Evolutionary conservation across 345 rosid genomes (phyloP).

Genomic region (Trapa bicornis): DNA sequence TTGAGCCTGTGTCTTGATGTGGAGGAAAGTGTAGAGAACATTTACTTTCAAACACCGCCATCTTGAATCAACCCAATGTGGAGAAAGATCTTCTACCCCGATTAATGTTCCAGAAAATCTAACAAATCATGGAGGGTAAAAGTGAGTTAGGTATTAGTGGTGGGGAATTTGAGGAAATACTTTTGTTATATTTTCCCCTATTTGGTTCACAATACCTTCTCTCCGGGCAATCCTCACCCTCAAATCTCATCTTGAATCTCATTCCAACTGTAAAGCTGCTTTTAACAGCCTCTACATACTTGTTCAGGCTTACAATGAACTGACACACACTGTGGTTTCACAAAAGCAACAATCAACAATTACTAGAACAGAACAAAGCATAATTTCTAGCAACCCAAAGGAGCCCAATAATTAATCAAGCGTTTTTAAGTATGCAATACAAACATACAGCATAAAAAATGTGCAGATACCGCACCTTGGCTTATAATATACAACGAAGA

Average conservation of each 20-base stretch:
- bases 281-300: constrained; percentile 46
- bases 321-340: constrained; percentile 45
- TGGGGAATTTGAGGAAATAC: too few relatives aligned
- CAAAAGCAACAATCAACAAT: neutral
- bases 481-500: constrained; percentile 69
- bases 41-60: constrained; percentile 82
- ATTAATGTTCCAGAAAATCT: constrained; percentile 86
- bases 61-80: constrained; percentile 63
- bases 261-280: constrained; percentile 48
- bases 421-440: too few relatives aligned
- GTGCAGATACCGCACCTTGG: constrained; percentile 43
- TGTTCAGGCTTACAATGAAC: constrained; percentile 60
- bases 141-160: too few relatives aligned
- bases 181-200: too few relatives aligned
- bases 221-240: constrained; percentile 75
- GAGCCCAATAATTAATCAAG: neutral
- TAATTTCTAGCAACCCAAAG: neutral
- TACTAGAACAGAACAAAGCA: too few relatives aligned
- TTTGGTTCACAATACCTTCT: constrained; percentile 36
- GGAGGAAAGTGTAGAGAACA: neutral
- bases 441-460: too few relatives aligned
- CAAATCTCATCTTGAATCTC: constrained; percentile 79
- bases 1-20: neutral
- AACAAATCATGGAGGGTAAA: constrained; percentile 9
- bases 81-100: constrained; percentile 67